Base-by-base conservation (phyloP, 2,329 filamentous ascomycete genomes). In the Aureobasidium mangrovei region DNA sequence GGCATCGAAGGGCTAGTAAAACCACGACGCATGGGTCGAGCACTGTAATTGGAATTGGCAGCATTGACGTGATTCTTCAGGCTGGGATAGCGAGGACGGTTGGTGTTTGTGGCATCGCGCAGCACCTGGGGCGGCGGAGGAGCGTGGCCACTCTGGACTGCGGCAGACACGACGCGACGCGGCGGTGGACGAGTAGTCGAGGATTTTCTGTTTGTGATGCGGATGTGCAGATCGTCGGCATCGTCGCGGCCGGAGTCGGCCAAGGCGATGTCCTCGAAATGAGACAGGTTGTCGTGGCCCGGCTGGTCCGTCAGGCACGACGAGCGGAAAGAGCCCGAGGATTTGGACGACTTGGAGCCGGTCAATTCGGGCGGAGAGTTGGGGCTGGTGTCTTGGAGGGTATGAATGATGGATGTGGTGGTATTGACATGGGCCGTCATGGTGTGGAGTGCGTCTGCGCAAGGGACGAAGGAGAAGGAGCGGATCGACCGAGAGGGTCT, bases 241-340 rank as follows among this genome's bases (percentile, higher is more conserved):
- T 64, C 47, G 29, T 52, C 61, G 26, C 60, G 57, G 28, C 54
- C 57, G 26, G 53, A 54, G 36, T 87, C 84, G 57, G 90, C 85
- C 31, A 97, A 81, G 9, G 86, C 88, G 67, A 96, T 95, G 60
- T 96, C 91, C 68, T 97, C 91, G 64, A 96, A 96, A 68, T 96
- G 84, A 59, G 82, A 83, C 56, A 85, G 80, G 65, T 95, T 88
- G 64, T 84, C 82, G 28, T 72, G 70, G 62, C 68, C 66, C 57
- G 70, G 67, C 44, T 69, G 65, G 61, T 88, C 86, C 63, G 89
- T 85, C 63, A 82, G 85, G 58, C 81, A 83, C 55, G 86, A 84
- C 36, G 90, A 95, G 62, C 85, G 85, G 64, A 91, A 86, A 4
- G 88, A 94, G n/a, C 62, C 63, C 24, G 62, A 64, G 29, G 89